Base-by-base conservation (phyloP, 2,329 filamentous ascomycete species). In the Talaromyces albobiverticillius region DNA sequence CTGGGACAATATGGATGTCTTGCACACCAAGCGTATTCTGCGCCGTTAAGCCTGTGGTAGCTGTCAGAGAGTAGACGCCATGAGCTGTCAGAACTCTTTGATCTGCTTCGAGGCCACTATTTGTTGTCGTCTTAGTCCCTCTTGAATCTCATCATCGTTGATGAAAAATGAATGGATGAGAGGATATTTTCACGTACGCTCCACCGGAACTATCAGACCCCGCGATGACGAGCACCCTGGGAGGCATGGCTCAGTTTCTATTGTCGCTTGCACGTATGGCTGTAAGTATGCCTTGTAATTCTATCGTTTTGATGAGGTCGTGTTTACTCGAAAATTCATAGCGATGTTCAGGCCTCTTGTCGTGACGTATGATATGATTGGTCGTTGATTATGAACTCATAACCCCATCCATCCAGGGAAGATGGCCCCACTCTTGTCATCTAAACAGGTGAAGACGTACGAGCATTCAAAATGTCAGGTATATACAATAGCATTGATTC, bases 21-120 rank as follows among this genome's bases (percentile, higher is more conserved):
- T 84, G 79, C 13, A 97, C 91, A 4, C 90, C 90, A 51, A 82
- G 79, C 0, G 94, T 99, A 72, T 97, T 96, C 68, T 97, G 94
- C 14, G 90, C 92, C n/a, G 94, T 99, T 66, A 99, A 77, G 18
- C 93, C 93, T 13, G 93, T 95, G 9, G 93, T 96, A 20, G 92
- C 90, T 48, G 93, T 96, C 85, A 96, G 95, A 56, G 90, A 91
- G 79, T 97, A 97, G 75, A 89, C 94, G 56, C 88, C 86, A 81
- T 97, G 91, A 16, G 89, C 90, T 42, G 91, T 88, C 57, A 96
- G 87, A 57, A 95, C 91, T 70, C 96, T 95, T 68, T 97, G 92
- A 69, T 97, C 93, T 36, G 93, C 94, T 72, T 99, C 93, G 31
- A 99, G 83, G 49, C 93, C 94, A 53, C 92, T 96, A 64, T 58